Base-by-base conservation (phyloP, 345 rosid species). In the Heritiera fomes region DNA sequence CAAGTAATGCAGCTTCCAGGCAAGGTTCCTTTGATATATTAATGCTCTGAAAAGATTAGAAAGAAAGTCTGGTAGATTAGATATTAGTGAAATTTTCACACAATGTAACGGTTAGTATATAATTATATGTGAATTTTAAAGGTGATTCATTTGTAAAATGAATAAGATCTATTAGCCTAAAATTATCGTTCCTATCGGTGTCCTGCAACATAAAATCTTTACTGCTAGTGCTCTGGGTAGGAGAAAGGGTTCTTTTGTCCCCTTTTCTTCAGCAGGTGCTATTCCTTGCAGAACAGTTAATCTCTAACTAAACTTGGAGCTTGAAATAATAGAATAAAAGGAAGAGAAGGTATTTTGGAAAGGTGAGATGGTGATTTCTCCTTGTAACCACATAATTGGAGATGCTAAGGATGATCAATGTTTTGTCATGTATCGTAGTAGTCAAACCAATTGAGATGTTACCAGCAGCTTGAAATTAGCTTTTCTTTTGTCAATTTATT, bases 391-490 rank as follows among this genome's bases (percentile, higher is more conserved):
- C 50, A 49, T 50, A 38, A 71, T 53, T 32, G 28, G 49, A 32
- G 28, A 52, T 53, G 61, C 10, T 34, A 34, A 5, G 62, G 46
- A 2, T 71, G 28, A 52, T 52, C 13, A 14, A 14, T 49, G 41
- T 32, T 15, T 15, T 52, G 8, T 71, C 61, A 34, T 52, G 2
- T 38, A 18, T 73, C 2, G 0, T 52, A 32, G 46, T 15, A 28
- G 13, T 34, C 8, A 8, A 15, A 71, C 58, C 17, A 34, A 41
- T 18, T 34, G 15, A 53, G 18, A 73, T 73, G 3, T 73, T 71
- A 12, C 43, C 7, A 28, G 43, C 75, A 71, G 45, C 60, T 18
- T 71, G 60, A 28, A 49, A 50, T 71, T n/a, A 52, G 45, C 75
- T 71, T 50, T 12, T 32, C 38, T 34, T 34, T 34, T 28, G 7